These are phyloP conservation scores for Cutaneotrichosporon mucoides DNA, from an alignment of 1,284 basidiomycete genomes.

Conservation along the genomic window DNA sequence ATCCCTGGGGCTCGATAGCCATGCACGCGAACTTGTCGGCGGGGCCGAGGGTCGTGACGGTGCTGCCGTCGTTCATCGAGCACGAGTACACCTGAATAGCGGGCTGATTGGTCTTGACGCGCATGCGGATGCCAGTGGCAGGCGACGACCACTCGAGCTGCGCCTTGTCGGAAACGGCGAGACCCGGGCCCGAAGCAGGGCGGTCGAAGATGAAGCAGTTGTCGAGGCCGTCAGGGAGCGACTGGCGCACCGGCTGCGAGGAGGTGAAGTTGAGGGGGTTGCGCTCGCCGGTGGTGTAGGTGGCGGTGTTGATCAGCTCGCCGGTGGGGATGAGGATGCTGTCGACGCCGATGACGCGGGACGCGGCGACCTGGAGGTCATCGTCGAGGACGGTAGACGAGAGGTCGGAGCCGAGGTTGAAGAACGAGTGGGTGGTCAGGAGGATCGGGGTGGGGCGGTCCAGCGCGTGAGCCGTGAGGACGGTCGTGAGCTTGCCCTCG, in stretches of 20 bases:
- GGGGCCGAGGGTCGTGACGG: conserved; percentile 9
- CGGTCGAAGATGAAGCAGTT: conserved; percentile 37
- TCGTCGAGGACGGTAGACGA: conserved; percentile 26
- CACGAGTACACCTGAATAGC: conserved; percentile 33
- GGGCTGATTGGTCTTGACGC: conserved; percentile 30
- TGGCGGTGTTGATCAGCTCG: conserved; percentile 13
- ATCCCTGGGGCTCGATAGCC: conserved; percentile 37
- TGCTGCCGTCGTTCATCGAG: conserved; percentile 20
- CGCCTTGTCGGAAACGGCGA: background rate
- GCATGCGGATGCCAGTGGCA: conserved; percentile 31
- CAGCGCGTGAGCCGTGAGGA: conserved; percentile 11
- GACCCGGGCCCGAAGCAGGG: background rate
- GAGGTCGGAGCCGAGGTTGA: conserved; percentile 30
- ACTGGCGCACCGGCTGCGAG: conserved; percentile 20
- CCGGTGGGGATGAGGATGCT: conserved; percentile 31
- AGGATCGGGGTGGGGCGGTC: conserved; percentile 33
- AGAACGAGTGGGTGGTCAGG: conserved; percentile 39
- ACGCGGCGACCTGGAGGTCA: conserved; percentile 24
- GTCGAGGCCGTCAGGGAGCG: conserved; percentile 28
- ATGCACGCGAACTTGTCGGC: conserved; percentile 32
- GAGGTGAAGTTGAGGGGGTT: conserved; percentile 30
- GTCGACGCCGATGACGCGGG: conserved; percentile 29
- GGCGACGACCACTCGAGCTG: conserved; percentile 19
- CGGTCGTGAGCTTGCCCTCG: conserved; percentile 12
- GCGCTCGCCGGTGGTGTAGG: background rate